Conservation (phyloP, 148 eudicot species). For the Gaultheria prostrata region DNA sequence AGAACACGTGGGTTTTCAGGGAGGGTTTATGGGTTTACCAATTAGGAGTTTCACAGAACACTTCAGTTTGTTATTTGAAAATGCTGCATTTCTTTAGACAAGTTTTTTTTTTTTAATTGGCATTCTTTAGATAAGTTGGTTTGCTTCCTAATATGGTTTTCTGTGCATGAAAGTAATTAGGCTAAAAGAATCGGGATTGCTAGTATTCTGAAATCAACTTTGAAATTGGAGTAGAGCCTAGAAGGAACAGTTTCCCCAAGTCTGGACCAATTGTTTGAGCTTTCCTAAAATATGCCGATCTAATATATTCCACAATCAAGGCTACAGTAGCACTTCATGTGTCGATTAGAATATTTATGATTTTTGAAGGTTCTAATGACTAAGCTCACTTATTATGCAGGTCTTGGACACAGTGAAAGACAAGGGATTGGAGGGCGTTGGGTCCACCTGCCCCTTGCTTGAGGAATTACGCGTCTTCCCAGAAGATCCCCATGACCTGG, state of each 20-base stretch:
- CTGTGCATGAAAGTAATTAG: not conserved
- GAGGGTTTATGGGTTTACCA: not conserved
- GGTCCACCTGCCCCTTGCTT: slow-evolving; percentile 61
- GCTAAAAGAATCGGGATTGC: not conserved
- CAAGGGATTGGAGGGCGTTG: slow-evolving; percentile 75
- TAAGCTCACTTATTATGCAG: slow-evolving; percentile 27
- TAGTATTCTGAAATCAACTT: not conserved
- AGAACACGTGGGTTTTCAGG: not conserved
- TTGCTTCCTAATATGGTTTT: not conserved
- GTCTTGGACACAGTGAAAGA: slow-evolving; percentile 79
- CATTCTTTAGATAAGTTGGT: not conserved
- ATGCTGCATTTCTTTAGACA: not conserved
- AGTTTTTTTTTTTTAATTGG: too few species aligned
- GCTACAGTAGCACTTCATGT: not conserved
- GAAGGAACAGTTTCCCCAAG: not conserved
- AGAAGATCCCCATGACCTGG: slow-evolving; percentile 60
- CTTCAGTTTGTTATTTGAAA: not conserved
- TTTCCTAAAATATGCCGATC: not conserved
- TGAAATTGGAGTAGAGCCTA: not conserved
- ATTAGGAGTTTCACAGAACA: not conserved
- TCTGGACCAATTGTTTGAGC: not conserved
- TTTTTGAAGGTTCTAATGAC: not conserved
- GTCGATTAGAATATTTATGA: not conserved
- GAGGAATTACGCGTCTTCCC: slow-evolving; percentile 89
- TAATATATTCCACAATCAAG: not conserved